Evolutionary conservation across 2,329 filamentous ascomycete species (phyloP).

Genomic region (Fusarium sp.): DNA sequence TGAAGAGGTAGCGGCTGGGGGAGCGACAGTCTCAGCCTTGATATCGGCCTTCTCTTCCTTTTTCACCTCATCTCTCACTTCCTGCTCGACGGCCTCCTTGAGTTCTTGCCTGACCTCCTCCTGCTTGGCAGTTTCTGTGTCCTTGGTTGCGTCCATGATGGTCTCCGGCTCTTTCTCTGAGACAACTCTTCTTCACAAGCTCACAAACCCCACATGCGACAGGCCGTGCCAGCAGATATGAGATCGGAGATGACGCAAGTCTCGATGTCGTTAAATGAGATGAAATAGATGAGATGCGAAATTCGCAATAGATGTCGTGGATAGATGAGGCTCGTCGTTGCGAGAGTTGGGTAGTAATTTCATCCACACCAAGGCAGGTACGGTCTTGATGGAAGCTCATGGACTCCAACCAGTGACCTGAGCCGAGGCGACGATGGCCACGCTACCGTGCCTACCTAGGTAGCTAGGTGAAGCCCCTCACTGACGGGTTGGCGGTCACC

Average conservation of each 20-base stretch:
- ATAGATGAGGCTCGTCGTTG: constrained; percentile 5
- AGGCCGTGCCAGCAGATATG: constrained; percentile 1
- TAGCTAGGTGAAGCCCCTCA: constrained; percentile 17
- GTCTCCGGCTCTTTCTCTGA: constrained; percentile 4
- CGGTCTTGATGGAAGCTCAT: constrained; percentile 15
- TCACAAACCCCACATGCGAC: constrained; percentile 30
- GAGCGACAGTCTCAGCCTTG: constrained; percentile 6
- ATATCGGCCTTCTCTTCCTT: constrained; percentile 34
- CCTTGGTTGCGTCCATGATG: constrained; percentile 41
- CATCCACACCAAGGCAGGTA: constrained; percentile 12
- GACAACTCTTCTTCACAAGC: constrained; percentile 16
- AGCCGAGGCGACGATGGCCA: constrained; percentile 36
- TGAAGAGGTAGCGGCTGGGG: constrained; percentile 8
- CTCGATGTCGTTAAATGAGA: neutral
- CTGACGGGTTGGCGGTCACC: constrained; percentile 16
- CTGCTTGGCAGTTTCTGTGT: constrained; percentile 38
- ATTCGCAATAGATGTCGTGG: constrained; percentile 1
- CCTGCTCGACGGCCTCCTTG: constrained; percentile 23
- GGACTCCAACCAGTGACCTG: constrained; percentile 7
- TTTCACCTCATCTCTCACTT: constrained; percentile 29
- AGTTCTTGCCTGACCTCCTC: constrained; percentile 37
- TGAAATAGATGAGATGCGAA: neutral
- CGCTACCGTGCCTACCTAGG: constrained; percentile 19
- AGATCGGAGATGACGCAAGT: neutral
- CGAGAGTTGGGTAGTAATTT: constrained; percentile 20